Conservation (phyloP, 805 yeast species). For the Suhomyces canberraensis region DNA sequence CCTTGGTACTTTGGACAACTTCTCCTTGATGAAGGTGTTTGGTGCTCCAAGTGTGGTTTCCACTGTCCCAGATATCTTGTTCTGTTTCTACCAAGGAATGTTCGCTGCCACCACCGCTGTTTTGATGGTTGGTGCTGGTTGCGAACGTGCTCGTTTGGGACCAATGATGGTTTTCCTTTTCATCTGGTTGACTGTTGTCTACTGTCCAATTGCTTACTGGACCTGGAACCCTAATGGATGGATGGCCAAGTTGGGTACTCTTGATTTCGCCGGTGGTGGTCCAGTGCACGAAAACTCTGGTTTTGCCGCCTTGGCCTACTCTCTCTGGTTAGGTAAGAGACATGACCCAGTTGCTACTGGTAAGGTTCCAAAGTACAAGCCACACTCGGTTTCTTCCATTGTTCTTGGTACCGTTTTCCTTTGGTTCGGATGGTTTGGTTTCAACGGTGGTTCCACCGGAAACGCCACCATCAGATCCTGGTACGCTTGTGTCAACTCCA, state of each 20-base stretch:
- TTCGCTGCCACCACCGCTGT: constrained; percentile 92
- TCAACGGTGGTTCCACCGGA: constrained; percentile 98
- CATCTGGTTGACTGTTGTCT: constrained; percentile 91
- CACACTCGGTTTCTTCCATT: constrained; percentile 87
- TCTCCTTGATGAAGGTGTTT: constrained; percentile 74
- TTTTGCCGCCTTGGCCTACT: constrained; percentile 91
- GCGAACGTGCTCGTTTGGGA: constrained; percentile 93
- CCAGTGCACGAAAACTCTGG: constrained; percentile 97
- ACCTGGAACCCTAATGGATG: constrained; percentile 95
- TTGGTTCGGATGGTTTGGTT: constrained; percentile 99
- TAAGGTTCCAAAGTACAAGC: constrained; percentile 83
- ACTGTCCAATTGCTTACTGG: constrained; percentile 96
- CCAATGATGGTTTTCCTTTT: constrained; percentile 96
- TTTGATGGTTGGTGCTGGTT: constrained; percentile 95
- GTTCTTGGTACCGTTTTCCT: constrained; percentile 91
- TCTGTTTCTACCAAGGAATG: constrained; percentile 93
- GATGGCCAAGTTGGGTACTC: constrained; percentile 76
- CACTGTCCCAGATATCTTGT: constrained; percentile 85
- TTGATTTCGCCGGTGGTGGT: constrained; percentile 98
- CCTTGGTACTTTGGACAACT: constrained; percentile 78
- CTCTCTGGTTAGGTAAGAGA: constrained; percentile 89
- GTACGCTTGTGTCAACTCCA: constrained; percentile 92
- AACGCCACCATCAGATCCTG: constrained; percentile 89
- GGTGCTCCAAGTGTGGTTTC: constrained; percentile 72
- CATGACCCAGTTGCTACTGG: constrained; percentile 69